A percentile compares a stretch with the other conserved stretches of the same genome.
Evolutionary conservation across 2,329 filamentous ascomycete species (phyloP).

Genomic region (Ceratocystis albifundus): DNA sequence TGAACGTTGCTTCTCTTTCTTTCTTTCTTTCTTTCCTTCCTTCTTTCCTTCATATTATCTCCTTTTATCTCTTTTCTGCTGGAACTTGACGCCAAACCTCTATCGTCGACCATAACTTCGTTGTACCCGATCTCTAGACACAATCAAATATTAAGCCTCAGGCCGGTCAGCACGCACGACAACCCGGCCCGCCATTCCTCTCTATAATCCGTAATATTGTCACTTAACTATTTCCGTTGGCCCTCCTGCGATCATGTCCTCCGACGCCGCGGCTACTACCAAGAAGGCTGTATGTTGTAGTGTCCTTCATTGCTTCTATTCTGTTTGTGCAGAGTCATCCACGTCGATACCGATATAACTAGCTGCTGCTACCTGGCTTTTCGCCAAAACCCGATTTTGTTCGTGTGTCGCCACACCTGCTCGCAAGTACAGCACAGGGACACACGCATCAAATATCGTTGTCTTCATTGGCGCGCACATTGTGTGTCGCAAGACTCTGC

Average conservation of each 20-base stretch:
- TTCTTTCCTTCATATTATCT: neutral
- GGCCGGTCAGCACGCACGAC: neutral
- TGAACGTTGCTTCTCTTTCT: slow-evolving; percentile 4
- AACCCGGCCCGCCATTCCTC: neutral
- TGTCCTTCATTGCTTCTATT: neutral
- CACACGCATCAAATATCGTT: neutral
- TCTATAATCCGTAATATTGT: slow-evolving; percentile 1
- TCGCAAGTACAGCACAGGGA: neutral
- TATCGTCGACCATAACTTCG: neutral
- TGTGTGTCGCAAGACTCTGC: neutral
- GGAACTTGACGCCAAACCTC: neutral
- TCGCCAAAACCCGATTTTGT: neutral
- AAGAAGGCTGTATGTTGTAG: slow-evolving; percentile 9
- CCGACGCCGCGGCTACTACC: neutral
- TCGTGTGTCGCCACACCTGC: neutral
- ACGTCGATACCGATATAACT: neutral
- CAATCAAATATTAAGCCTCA: neutral
- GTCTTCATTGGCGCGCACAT: slow-evolving; percentile 6
- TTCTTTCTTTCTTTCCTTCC: neutral
- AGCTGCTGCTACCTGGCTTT: neutral
- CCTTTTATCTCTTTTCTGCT: neutral
- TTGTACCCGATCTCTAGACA: neutral
- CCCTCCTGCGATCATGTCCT: slow-evolving; percentile 12
- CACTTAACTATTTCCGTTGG: neutral
- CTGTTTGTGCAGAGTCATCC: neutral